Evolutionary conservation across 805 yeast genomes (phyloP), one percentile per base, ranked within the genome.

Genomic region (Yamadazyma endophytica): DNA sequence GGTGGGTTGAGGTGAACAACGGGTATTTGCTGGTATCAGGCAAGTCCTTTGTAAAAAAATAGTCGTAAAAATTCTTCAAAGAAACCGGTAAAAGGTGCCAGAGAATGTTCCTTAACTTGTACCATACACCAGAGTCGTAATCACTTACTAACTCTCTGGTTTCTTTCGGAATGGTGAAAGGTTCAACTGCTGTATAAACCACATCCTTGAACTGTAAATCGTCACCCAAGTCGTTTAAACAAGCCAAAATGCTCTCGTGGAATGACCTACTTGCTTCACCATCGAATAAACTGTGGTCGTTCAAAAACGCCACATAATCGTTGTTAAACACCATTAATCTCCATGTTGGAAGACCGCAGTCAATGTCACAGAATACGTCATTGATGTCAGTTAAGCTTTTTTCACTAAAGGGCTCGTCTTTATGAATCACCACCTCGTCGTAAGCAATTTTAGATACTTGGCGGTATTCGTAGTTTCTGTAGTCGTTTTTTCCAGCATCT

Each of bases 281-380:
- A 40, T 63, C 68, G 24, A 54, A 50, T 8, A 56, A 34, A 3
- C 49, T 17, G 33, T 54, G 67, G 16, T 59, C 58, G 32, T 50
- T 53, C 15, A 29, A 30, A 21, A 61, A 46, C 8, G 52, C 26
- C 6, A 53, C 7, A 29, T 50, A 43, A 26, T 45, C 29, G 23
- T 28, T 44, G 44, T 19, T 33, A 32, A 15, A 56, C 35, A 24
- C 37, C 8, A 39, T n/a, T 4, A 52, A 27, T 29, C 36, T 43
- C 60, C 60, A 56, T 4, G 49, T 28, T 4, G 58, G 56, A 3
- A 36, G 17, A 5, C 16, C 5, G 16, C 24, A 18, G 27, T 35
- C 32, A 13, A 44, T 11, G 13, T 33, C 28, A 24, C 34, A 33
- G 12, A 21, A 12, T 9, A 35, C 17, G 6, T 29, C 17, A 28